A percentile compares a stretch with the other conserved stretches of the same genome.
phyloP scores from a whole-genome alignment of 495 filamentous ascomycete species.

The Cercophora scortea region DNA sequence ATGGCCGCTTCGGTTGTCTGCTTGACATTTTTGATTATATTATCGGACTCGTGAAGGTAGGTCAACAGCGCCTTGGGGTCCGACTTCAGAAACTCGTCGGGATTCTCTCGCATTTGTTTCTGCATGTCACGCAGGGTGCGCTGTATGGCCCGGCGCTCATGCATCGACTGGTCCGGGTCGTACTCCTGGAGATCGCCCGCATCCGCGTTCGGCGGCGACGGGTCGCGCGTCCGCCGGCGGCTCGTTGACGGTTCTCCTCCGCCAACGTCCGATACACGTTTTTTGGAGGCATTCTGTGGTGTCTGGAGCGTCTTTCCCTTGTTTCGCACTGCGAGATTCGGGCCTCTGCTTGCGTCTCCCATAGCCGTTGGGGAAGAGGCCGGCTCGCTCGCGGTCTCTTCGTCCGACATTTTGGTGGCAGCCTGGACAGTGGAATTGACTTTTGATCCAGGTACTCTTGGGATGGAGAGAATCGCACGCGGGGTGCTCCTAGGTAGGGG shows the following conservation, averaged over 20 bases:
- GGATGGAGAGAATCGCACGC: no score
- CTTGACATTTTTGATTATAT: conserved; percentile 60
- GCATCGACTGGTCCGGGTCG: conserved; percentile 80
- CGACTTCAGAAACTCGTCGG: conserved; percentile 55
- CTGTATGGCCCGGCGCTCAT: conserved; percentile 65
- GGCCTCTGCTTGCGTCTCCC: no score
- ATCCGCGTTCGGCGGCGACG: conserved; percentile 11
- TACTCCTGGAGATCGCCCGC: conserved; percentile 46
- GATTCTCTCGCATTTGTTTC: conserved; percentile 61
- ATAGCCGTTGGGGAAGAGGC: no score
- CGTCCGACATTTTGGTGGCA: no score
- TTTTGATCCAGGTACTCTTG: no score
- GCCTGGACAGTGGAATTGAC: no score
- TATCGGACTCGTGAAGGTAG: conserved; percentile 57
- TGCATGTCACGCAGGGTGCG: conserved; percentile 60
- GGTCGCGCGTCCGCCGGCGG: conserved; percentile 30
- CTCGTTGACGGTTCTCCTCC: conserved; percentile 22
- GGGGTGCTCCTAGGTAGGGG: no score
- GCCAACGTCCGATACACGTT: conserved; percentile 44
- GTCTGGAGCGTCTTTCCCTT: neutral
- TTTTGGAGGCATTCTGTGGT: conserved; percentile 7
- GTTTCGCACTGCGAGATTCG: conserved; percentile 11
- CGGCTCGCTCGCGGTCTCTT: no score
- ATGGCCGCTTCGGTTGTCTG: conserved; percentile 91
- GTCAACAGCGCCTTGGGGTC: conserved; percentile 48